Evolutionary conservation across 148 eudicot genomes (phyloP).

Genomic region (Hydrangea macrophylla): DNA sequence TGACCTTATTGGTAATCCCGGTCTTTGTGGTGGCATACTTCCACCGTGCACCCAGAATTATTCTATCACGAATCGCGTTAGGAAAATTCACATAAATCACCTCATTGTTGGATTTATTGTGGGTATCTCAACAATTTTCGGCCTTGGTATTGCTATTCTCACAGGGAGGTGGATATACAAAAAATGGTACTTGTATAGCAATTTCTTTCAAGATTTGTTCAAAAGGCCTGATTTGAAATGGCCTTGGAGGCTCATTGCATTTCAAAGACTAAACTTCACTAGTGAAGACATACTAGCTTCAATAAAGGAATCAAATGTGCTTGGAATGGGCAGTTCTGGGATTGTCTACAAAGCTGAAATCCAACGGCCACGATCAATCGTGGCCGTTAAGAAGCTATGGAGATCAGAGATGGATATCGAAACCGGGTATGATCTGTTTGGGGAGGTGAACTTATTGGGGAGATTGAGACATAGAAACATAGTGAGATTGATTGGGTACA

Average conservation of each 20-base stretch:
- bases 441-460: conserved; percentile 73
- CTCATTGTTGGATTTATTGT: conserved; percentile 58
- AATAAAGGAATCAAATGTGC: conserved; percentile 70
- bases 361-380: conserved; percentile 41
- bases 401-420: conserved; percentile 53
- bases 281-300: conserved; percentile 62
- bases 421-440: conserved; percentile 56
- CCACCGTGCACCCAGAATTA: conserved; percentile 52
- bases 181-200: conserved; percentile 56
- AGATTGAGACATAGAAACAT: conserved; percentile 86
- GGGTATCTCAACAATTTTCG: conserved; percentile 44
- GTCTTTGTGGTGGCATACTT: conserved; percentile 67
- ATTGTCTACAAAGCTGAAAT: conserved; percentile 78
- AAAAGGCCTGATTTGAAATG: conserved; percentile 52
- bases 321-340: conserved; percentile 84
- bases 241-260: conserved; percentile 94
- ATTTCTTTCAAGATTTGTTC: conserved; percentile 62
- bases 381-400: conserved; percentile 91
- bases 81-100: conserved; percentile 38
- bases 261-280: conserved; percentile 69
- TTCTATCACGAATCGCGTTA: conserved; percentile 27
- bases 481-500: conserved; percentile 64
- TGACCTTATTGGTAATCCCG: conserved; percentile 63
- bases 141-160: conserved; percentile 34
- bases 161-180: conserved; percentile 38